phyloP scores from a whole-genome alignment of 805 yeast species.

The Osmozyma mogii region DNA sequence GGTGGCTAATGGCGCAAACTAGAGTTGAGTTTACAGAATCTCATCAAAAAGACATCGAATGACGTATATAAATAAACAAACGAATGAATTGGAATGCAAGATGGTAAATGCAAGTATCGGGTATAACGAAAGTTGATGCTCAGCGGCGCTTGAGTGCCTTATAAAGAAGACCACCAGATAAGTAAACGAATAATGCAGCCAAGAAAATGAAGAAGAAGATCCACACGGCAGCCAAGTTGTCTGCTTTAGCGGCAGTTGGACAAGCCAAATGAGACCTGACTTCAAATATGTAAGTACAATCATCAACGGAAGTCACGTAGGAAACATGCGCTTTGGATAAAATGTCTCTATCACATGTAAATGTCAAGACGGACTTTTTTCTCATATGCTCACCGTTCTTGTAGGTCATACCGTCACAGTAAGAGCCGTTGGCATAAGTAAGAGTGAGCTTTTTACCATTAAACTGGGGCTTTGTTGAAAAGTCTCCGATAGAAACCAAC shows the following conservation, averaged over 20 bases:
- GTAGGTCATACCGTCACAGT: slow-evolving; percentile 37
- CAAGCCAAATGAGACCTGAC: slow-evolving; percentile 82
- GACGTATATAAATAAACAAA: no score
- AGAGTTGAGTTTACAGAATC: no score
- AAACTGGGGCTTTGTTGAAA: slow-evolving; percentile 51
- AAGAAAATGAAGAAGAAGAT: slow-evolving; percentile 47
- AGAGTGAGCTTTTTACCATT: slow-evolving; percentile 65
- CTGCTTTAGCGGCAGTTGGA: slow-evolving; percentile 43
- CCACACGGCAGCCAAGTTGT: slow-evolving; percentile 27
- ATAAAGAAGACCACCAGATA: slow-evolving; percentile 31
- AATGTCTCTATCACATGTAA: slow-evolving; percentile 74
- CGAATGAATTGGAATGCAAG: no score
- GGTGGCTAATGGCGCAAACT: slow-evolving; percentile 9
- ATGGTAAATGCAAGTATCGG: no score
- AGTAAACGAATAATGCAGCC: slow-evolving; percentile 36
- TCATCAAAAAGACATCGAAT: no score
- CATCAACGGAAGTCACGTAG: slow-evolving; percentile 63
- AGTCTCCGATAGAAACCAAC: slow-evolving; percentile 53
- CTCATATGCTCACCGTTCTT: slow-evolving; percentile 38
- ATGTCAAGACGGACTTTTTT: slow-evolving; percentile 60
- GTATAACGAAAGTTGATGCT: no score
- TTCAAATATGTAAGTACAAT: slow-evolving; percentile 79
- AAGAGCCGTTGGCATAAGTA: slow-evolving; percentile 63
- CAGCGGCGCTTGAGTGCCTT: slow-evolving; percentile 5
- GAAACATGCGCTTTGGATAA: slow-evolving; percentile 55